These are phyloP conservation scores for Diphasiastrum complanatum DNA, from an alignment of 83 land plant genomes.

Conservation along the genomic window DNA sequence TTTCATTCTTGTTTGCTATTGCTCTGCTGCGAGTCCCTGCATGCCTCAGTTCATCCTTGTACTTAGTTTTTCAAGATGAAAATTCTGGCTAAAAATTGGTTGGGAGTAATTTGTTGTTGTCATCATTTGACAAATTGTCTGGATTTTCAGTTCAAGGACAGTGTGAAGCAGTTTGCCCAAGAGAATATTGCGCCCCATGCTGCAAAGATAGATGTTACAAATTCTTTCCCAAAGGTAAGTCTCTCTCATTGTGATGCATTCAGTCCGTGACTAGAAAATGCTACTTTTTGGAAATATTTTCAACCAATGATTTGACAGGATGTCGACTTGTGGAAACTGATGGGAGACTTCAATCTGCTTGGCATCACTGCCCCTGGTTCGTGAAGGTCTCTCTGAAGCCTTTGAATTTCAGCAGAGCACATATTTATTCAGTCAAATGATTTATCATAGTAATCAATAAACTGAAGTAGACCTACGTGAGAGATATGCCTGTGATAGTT, in stretches of 20 bases:
- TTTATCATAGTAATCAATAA: too few species aligned
- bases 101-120: too few species aligned
- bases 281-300: background rate
- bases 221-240: conserved; percentile 79
- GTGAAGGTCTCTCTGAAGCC: background rate
- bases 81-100: too few species aligned
- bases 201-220: conserved; percentile 65
- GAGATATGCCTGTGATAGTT: too few species aligned
- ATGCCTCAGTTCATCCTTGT: too few species aligned
- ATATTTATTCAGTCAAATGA: background rate
- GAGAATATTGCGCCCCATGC: conserved; percentile 97
- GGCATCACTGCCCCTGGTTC: conserved; percentile 98
- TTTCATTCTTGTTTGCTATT: too few species aligned
- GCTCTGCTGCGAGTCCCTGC: too few species aligned
- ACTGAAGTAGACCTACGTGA: too few species aligned
- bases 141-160: conserved; percentile 88
- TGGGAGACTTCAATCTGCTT: conserved; percentile 96
- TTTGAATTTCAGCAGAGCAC: background rate
- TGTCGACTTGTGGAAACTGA: conserved; percentile 92
- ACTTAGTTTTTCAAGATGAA: too few species aligned
- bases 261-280: background rate
- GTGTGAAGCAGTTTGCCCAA: conserved; percentile 87
- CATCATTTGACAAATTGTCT: too few species aligned
- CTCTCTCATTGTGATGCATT: background rate
- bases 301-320: conserved; percentile 38